These are phyloP conservation scores for Fusarium acutatum DNA, from an alignment of 2,329 filamentous ascomycete genomes.

Conservation along the genomic window DNA sequence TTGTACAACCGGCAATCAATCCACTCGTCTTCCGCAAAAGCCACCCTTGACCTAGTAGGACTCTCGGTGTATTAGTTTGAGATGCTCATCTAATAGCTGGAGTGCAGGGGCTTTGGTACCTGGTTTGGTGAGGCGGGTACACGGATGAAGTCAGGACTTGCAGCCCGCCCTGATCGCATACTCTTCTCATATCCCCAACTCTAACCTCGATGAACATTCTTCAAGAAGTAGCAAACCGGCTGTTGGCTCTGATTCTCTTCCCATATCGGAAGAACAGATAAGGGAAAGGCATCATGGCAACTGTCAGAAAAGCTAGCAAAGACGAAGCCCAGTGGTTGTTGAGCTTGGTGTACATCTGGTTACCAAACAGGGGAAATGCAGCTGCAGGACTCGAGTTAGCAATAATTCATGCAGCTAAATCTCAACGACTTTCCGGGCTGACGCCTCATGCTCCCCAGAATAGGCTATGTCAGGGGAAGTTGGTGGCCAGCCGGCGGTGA, in stretches of 20 bases:
- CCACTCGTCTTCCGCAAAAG: background rate
- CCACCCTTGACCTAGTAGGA: background rate
- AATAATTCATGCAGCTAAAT: background rate
- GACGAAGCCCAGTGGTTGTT: constrained; percentile 76
- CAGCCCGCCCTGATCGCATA: background rate
- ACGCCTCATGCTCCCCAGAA: background rate
- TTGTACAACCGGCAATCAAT: constrained; percentile 17
- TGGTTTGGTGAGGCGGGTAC: constrained; percentile 17
- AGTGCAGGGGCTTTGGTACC: constrained; percentile 11
- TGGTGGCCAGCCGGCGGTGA: constrained; percentile 5
- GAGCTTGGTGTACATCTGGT: constrained; percentile 74
- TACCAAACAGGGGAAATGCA: constrained; percentile 78
- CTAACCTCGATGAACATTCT: background rate
- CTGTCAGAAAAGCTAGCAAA: constrained; percentile 67
- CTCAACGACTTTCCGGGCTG: background rate
- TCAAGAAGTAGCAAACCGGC: constrained; percentile 58
- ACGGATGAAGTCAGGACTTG: background rate
- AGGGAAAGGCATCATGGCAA: constrained; percentile 71
- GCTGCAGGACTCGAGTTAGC: constrained; percentile 54
- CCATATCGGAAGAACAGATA: constrained; percentile 70
- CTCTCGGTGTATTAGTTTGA: constrained; percentile 5
- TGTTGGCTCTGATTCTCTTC: constrained; percentile 63
- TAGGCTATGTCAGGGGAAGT: background rate
- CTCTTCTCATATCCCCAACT: background rate
- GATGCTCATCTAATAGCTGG: background rate